These are phyloP conservation scores for Plectranthus barbatus DNA, from an alignment of 257 asterid species.

Conservation along the genomic window DNA sequence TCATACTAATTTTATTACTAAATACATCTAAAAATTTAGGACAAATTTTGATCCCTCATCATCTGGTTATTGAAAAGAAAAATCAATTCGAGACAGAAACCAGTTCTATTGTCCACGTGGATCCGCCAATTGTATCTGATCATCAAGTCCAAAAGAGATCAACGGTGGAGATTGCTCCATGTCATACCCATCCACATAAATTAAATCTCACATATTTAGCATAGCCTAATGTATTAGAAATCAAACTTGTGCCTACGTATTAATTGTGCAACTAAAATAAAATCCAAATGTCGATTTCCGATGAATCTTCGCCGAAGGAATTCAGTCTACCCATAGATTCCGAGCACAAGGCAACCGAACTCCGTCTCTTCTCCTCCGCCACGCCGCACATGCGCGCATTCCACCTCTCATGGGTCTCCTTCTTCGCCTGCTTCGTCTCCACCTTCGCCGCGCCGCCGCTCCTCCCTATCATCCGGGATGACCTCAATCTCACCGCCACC, in stretches of 20 bases:
- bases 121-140: too few relatives aligned
- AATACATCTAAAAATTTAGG: too few relatives aligned
- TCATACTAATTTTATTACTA: too few relatives aligned
- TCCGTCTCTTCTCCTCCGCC: constrained; percentile 40
- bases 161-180: too few relatives aligned
- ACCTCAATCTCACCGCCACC: constrained; percentile 65
- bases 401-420: constrained; percentile 81
- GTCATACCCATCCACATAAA: too few relatives aligned
- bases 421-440: constrained; percentile 83
- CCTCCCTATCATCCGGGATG: constrained; percentile 74
- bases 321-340: constrained; percentile 70
- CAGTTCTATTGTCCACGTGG: too few relatives aligned
- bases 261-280: background rate
- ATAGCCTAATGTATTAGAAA: background rate
- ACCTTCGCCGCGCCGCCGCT: constrained; percentile 86
- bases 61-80: too few relatives aligned
- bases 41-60: too few relatives aligned
- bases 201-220: background rate
- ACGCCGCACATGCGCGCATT: constrained; percentile 86
- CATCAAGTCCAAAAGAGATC: too few relatives aligned
- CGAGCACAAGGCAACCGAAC: constrained; percentile 60
- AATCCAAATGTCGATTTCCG: constrained; percentile 32
- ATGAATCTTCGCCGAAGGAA: constrained; percentile 16
- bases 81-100: too few relatives aligned
- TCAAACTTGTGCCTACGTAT: background rate